Conservation (phyloP, 169 alveolate species). For the Plasmodium yoelii region DNA sequence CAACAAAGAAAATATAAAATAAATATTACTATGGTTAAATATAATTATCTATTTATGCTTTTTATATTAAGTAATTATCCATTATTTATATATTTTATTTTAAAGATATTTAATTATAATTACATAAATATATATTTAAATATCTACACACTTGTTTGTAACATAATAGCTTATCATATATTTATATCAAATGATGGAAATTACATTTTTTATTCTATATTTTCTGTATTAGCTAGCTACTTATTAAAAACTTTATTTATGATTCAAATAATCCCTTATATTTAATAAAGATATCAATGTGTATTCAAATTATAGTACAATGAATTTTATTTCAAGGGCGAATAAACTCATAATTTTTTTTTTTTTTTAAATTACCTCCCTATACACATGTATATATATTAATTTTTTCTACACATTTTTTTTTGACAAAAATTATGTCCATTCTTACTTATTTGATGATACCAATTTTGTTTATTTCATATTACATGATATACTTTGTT, state of each 20-base stretch:
- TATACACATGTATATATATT: too few relatives aligned
- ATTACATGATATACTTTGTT: too few relatives aligned
- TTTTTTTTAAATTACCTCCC: too few relatives aligned
- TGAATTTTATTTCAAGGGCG: too few relatives aligned
- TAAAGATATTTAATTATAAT: conserved; percentile 64
- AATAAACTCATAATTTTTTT: too few relatives aligned
- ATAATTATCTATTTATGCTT: conserved; percentile 72
- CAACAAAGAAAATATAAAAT: conserved; percentile 46
- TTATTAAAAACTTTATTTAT: conserved; percentile 44
- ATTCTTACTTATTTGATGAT: too few relatives aligned
- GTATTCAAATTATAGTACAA: neutral
- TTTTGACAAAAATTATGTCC: too few relatives aligned
- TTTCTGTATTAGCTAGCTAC: conserved; percentile 56
- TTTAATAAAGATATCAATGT: neutral
- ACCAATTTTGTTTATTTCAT: too few relatives aligned
- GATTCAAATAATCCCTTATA: conserved; percentile 29
- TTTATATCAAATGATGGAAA: conserved; percentile 54
- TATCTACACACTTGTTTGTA: conserved; percentile 47
- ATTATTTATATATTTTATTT: conserved; percentile 38
- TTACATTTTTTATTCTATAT: conserved; percentile 49
- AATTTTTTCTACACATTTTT: too few relatives aligned
- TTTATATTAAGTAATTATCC: conserved; percentile 69
- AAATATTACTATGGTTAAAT: conserved; percentile 56
- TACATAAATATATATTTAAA: conserved; percentile 64
- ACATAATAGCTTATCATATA: conserved; percentile 66